These are phyloP conservation scores for Periconia digitata DNA, from an alignment of 2,329 filamentous ascomycete species.

Conservation along the genomic window DNA sequence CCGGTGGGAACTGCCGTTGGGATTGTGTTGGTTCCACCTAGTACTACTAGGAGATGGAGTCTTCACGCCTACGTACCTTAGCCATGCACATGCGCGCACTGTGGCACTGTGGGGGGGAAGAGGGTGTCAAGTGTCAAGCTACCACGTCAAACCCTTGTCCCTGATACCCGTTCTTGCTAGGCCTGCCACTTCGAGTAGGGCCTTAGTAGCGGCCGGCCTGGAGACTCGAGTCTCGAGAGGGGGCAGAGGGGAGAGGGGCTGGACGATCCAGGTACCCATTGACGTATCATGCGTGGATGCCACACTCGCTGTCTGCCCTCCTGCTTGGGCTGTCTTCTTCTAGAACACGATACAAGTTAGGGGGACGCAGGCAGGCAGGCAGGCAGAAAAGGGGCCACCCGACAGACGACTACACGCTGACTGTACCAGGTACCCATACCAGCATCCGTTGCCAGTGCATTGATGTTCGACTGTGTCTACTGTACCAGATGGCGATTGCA, in stretches of 20 bases:
- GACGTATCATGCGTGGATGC: too few relatives aligned
- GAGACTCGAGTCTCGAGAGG: not conserved
- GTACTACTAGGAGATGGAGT: constrained; percentile 7
- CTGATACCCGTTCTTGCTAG: not conserved
- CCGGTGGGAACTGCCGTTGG: constrained; percentile 40
- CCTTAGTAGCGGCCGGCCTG: not conserved
- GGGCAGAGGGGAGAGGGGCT: not conserved
- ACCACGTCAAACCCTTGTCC: not conserved
- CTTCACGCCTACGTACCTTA: too few relatives aligned
- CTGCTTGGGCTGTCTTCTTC: not conserved
- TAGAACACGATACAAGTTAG: not conserved
- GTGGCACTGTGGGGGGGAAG: not conserved
- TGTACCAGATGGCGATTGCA: too few relatives aligned
- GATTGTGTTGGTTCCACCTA: constrained; percentile 33
- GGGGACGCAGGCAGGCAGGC: too few relatives aligned
- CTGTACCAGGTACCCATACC: not conserved
- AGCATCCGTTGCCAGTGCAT: not conserved
- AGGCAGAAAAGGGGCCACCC: not conserved
- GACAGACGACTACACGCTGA: too few relatives aligned
- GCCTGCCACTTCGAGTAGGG: too few relatives aligned
- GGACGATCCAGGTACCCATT: too few relatives aligned
- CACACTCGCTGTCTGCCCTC: too few relatives aligned
- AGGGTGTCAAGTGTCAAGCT: not conserved
- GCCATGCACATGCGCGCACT: too few relatives aligned
- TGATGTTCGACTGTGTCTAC: too few relatives aligned